Base-by-base conservation (phyloP, 139 green algal species). In the Chara braunii region DNA sequence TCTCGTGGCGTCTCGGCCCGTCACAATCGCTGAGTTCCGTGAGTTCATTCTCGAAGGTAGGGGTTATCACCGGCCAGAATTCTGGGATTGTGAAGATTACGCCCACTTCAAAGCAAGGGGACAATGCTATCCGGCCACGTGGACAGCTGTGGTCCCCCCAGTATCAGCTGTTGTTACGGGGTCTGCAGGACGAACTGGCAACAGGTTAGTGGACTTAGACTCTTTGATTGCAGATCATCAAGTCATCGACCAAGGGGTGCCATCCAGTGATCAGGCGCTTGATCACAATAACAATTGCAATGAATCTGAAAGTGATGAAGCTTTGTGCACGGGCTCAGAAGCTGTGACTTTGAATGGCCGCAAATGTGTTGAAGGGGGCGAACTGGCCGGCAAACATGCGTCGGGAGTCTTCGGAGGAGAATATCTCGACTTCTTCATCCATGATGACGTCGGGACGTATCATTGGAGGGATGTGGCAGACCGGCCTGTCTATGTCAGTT, bases 21-120 rank as follows among this genome's bases (percentile, higher is more conserved):
- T 88, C 3, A 85, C 57, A 35, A 73, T 87, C 18, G 56, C 14
- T 1, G 37, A 87, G 64, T 88, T 81, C 32, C 36, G 34, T 3
- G 2, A 26, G 7, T 87, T 88, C 58, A 37, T 78, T 14, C 28
- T 79, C 1, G 22, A 68, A 18, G 14, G 51, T 0, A 48, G 56
- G 33, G 81, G 81, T 37, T 86, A 86, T 43, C 3, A 58, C 26
- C 40, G 45, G n/a, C 40, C 24, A 0, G 55, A 74, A 62, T 51
- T 74, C 11, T 86, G 81, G 81, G 61, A 79, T 3, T 5, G 48
- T 2, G 43, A 54, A 0, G 80, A 82, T 37, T 74, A 52, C 28
- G 6, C 29, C 3, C 58, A 66, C 36, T 33, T 86, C 33, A 51
- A 24, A 9, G 50, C 35, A n/a, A 45, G 28, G 29, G 69, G 66